These are phyloP conservation scores for Luvunga scandens DNA, from an alignment of 345 rosid genomes.

Conservation along the genomic window DNA sequence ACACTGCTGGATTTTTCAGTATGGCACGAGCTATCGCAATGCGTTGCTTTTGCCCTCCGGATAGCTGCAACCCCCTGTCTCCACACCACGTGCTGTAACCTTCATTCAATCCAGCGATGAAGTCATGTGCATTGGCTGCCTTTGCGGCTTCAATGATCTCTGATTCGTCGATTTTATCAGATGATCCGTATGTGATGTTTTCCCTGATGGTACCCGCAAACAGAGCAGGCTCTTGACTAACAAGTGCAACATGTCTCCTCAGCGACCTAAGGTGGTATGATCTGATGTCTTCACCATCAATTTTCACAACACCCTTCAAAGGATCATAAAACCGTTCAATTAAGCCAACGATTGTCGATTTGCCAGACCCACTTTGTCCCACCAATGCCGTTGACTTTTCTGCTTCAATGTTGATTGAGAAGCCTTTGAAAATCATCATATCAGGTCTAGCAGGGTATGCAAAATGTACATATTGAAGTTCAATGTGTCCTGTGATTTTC, in stretches of 20 bases:
- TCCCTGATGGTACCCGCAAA: slow-evolving; percentile 57
- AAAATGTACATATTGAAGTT: slow-evolving; percentile 41
- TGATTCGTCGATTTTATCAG: slow-evolving; percentile 27
- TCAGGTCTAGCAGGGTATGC: slow-evolving; percentile 59
- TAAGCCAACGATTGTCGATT: slow-evolving; percentile 58
- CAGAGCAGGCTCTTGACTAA: slow-evolving; percentile 68
- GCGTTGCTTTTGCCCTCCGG: slow-evolving; percentile 74
- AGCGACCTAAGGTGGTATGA: slow-evolving; percentile 45
- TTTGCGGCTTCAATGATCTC: slow-evolving; percentile 56
- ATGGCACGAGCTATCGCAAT: slow-evolving; percentile 71
- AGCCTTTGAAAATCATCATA: slow-evolving; percentile 38
- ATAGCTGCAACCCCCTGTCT: slow-evolving; percentile 58
- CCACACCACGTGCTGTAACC: slow-evolving; percentile 66
- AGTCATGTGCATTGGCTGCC: slow-evolving; percentile 71
- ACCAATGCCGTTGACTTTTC: slow-evolving; percentile 61
- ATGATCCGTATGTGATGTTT: slow-evolving; percentile 49
- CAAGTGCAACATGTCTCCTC: slow-evolving; percentile 57
- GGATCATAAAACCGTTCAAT: slow-evolving; percentile 73
- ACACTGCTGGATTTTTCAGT: slow-evolving; percentile 45
- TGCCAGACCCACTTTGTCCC: slow-evolving; percentile 80
- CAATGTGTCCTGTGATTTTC: slow-evolving; percentile 34
- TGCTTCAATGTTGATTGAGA: slow-evolving; percentile 50
- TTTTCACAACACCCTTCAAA: slow-evolving; percentile 33
- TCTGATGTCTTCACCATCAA: slow-evolving; percentile 49
- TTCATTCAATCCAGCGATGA: slow-evolving; percentile 43